phyloP scores from a whole-genome alignment of 2,329 filamentous ascomycete species.

The Verticillium klebahnii region DNA sequence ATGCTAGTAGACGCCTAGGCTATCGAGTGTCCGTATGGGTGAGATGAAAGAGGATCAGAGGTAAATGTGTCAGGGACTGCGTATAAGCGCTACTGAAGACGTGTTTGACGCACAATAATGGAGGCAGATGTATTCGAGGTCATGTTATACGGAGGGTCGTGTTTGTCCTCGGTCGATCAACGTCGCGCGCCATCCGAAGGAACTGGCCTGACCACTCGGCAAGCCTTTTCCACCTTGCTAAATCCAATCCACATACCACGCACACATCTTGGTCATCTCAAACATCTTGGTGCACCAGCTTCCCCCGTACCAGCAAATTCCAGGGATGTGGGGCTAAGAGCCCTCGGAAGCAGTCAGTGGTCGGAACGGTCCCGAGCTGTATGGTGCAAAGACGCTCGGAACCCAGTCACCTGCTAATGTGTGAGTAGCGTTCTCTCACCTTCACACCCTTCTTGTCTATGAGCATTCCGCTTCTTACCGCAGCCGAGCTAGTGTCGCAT shows the following conservation, averaged over 20 bases:
- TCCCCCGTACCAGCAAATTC: neutral
- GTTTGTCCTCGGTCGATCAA: neutral
- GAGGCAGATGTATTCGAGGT: neutral
- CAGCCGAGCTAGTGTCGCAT: neutral
- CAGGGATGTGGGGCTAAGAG: neutral
- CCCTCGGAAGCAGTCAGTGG: neutral
- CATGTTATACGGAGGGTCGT: neutral
- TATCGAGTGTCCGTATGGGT: neutral
- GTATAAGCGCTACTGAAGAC: neutral
- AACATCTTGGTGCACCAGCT: neutral
- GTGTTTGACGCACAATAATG: neutral
- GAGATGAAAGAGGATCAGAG: neutral
- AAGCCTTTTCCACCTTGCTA: neutral
- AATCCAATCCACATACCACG: neutral
- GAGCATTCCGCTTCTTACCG: neutral
- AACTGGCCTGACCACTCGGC: neutral
- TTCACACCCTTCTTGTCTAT: neutral
- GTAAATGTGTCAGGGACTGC: neutral
- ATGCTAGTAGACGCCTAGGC: neutral
- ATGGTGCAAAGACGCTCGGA: neutral
- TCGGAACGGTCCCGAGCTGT: neutral
- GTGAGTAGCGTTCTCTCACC: neutral
- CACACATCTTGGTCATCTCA: neutral
- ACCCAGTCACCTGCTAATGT: neutral
- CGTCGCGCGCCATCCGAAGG: neutral